These are phyloP conservation scores for Vigna reflexopilosa DNA, from an alignment of 306 rosid species.

Conservation along the genomic window DNA sequence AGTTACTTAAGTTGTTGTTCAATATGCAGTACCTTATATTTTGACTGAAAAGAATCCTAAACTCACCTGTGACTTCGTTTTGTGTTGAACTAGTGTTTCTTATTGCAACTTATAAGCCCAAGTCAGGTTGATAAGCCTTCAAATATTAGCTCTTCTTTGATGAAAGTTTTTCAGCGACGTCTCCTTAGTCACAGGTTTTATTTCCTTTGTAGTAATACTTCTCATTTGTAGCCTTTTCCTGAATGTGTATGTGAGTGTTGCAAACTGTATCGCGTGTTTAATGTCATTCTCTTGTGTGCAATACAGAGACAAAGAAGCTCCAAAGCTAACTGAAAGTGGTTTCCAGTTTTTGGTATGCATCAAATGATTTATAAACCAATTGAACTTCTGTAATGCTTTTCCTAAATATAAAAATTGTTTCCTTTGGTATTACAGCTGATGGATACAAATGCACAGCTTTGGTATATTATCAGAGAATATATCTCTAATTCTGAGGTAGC, in stretches of 20 bases:
- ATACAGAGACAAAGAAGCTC: conserved; percentile 87
- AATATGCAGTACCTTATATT: conserved; percentile 30
- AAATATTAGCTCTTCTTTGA: conserved; percentile 80
- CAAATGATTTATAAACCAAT: conserved; percentile 44
- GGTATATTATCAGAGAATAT: conserved; percentile 97
- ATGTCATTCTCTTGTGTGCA: conserved; percentile 32
- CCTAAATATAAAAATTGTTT: conserved; percentile 44
- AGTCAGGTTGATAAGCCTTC: conserved; percentile 77
- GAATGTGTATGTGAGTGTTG: conserved; percentile 19
- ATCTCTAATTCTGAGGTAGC: conserved; percentile 93
- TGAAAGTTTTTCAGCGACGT: conserved; percentile 94
- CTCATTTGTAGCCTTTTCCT: conserved; percentile 29
- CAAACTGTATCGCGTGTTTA: conserved; percentile 37
- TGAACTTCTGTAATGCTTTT: conserved; percentile 48
- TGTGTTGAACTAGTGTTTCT: conserved; percentile 79
- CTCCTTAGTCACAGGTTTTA: conserved; percentile 83
- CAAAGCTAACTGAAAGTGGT: conserved; percentile 90
- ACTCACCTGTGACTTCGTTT: conserved; percentile 53
- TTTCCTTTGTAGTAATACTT: conserved; percentile 36
- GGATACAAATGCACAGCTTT: conserved; percentile 98
- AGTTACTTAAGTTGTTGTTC: conserved; percentile 27
- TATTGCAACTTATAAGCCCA: conserved; percentile 92
- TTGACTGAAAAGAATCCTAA: conserved; percentile 38
- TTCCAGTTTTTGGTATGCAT: conserved; percentile 97
- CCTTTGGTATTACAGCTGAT: conserved; percentile 71